These are phyloP conservation scores for Aspergillus puulaauensis DNA, from an alignment of 2,329 filamentous ascomycete species.

Conservation along the genomic window DNA sequence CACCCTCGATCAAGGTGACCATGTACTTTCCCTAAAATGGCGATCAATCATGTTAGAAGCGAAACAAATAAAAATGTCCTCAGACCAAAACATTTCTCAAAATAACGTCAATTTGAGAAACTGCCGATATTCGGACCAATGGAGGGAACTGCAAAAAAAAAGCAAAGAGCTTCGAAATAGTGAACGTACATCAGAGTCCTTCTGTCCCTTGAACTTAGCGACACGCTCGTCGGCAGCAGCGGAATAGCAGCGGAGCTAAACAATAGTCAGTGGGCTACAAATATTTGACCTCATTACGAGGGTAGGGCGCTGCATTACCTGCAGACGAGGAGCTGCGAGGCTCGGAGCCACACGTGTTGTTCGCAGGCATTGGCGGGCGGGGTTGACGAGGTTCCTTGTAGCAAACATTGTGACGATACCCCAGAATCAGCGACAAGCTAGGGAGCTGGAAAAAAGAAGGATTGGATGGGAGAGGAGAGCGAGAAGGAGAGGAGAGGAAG, in stretches of 20 bases:
- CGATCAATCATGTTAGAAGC: conserved; percentile 14
- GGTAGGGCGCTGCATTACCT: conserved; percentile 51
- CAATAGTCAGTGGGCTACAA: conserved; percentile 18
- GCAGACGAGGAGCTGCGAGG: conserved; percentile 51
- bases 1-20: conserved; percentile 96
- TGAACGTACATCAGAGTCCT: conserved; percentile 76
- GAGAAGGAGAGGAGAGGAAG: conserved; percentile 19
- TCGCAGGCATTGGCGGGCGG: conserved; percentile 77
- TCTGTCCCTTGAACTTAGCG: conserved; percentile 89
- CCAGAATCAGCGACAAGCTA: conserved; percentile 20
- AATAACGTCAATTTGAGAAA: background rate
- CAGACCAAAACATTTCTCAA: conserved; percentile 5
- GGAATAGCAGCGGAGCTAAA: conserved; percentile 62
- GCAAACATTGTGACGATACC: conserved; percentile 69
- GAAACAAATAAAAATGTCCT: background rate
- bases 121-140: conserved; percentile 27
- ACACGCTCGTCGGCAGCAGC: conserved; percentile 64
- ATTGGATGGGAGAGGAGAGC: conserved; percentile 14
- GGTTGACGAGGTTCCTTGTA: conserved; percentile 72
- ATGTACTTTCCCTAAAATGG: conserved; percentile 79
- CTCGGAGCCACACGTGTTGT: conserved; percentile 53
- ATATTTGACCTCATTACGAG: conserved; percentile 12
- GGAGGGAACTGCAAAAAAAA: conserved; percentile 25
- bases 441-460: conserved; percentile 14
- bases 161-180: conserved; percentile 23